Base-by-base conservation (phyloP, 2,329 filamentous ascomycete genomes). In the Xylariaceae sp. region DNA sequence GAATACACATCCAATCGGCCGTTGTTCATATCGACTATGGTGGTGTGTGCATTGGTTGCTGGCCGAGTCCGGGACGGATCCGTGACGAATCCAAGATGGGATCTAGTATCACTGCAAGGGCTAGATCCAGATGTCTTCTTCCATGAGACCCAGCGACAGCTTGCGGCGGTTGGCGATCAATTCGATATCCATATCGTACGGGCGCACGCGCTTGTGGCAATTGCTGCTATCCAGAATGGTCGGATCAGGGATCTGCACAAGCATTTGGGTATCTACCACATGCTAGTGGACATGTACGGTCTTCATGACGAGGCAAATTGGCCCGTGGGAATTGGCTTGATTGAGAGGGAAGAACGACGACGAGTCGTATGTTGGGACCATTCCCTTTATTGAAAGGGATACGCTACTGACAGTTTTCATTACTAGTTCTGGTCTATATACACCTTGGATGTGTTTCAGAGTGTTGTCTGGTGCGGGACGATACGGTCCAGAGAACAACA, bases 251-350 rank as follows among this genome's bases (percentile, higher is more conserved):
- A 45, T 12, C 10, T 49, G 30, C 47, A 49, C 17, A 38, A 19
- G 19, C 42, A 45, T 49, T 36, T 49, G 11, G 42, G 42, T 15
- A 49, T 42, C 14, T 49, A 49, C 38, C 42, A 49, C 31, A 45
- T 45, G 47, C 31, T 49, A 18, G 39, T 49, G 10, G 47, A 49
- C n/a, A 49, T 49, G 42, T 41, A 49, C 39, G 47, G 47, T 9
- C 47, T 49, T 42, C 47, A 49, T 22, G 47, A 49, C 18, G 47
- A 49, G 30, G 40, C 42, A 31, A 49, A 49, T n/a, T 49, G 47
- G 47, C 42, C 47, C 27, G 30, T 31, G 7, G 42, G 38, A 6
- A 45, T 49, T 38, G 19, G 42, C 11, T 19, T 46, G 19, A 42
- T 50, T 32, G 48, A 50, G 39, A 30, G 43, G 33, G 48, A 50